A percentile compares a stretch with the other conserved stretches of the same genome.
These are phyloP conservation scores for Pestalotiopsis sp. DNA, from an alignment of 2,329 filamentous ascomycete species.

Conservation along the genomic window DNA sequence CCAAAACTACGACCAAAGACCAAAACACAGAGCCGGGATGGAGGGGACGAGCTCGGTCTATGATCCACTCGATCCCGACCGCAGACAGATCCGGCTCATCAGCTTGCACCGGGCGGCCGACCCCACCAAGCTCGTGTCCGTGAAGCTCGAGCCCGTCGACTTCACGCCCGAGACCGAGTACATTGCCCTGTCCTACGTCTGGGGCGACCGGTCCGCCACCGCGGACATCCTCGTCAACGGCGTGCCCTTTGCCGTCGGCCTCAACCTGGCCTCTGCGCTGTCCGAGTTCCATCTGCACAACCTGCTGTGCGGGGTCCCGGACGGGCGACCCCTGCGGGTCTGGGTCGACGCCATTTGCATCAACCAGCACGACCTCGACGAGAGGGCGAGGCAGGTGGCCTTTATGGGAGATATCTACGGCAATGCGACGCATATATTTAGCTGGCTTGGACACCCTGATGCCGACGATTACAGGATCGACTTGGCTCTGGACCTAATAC, in stretches of 20 bases:
- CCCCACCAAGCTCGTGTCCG: background rate
- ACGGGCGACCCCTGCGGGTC: background rate
- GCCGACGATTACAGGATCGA: background rate
- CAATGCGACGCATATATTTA: slow-evolving; percentile 19
- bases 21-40: background rate
- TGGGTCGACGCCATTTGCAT: slow-evolving; percentile 29
- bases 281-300: background rate
- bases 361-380: slow-evolving; percentile 21
- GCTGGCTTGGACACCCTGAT: slow-evolving; percentile 20
- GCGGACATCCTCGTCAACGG: background rate
- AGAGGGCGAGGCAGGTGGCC: slow-evolving; percentile 21
- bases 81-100: background rate
- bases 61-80: background rate
- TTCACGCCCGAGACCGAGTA: background rate
- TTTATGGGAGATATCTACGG: slow-evolving; percentile 25
- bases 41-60: background rate
- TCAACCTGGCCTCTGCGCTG: slow-evolving; percentile 1
- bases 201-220: background rate
- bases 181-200: slow-evolving; percentile 7
- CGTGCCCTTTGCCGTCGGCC: background rate
- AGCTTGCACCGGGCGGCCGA: background rate
- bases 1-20: background rate
- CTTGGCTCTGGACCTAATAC: background rate
- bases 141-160: background rate
- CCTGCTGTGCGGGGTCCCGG: background rate